Evolutionary conservation across 2,329 filamentous ascomycete species (phyloP).

Genomic region (Sporothrix mexicana): DNA sequence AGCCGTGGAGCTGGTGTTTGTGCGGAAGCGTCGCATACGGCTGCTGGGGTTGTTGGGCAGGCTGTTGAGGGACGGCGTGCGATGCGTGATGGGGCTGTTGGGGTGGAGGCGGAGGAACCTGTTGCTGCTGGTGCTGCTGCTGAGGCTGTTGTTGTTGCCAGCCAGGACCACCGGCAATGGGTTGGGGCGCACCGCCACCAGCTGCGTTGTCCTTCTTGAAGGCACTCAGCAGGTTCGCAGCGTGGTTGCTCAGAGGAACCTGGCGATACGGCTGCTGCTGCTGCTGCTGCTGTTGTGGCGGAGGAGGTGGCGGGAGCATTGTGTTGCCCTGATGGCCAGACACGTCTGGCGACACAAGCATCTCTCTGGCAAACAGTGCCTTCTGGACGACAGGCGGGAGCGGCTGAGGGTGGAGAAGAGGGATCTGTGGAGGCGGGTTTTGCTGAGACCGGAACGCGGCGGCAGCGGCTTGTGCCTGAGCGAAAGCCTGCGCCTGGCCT

Average conservation of each 20-base stretch:
- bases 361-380: constrained; percentile 55
- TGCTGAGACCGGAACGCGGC: constrained; percentile 12
- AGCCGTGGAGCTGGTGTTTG: constrained; percentile 5
- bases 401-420: constrained; percentile 56
- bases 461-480: constrained; percentile 13
- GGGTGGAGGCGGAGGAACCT: background rate
- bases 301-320: constrained; percentile 35
- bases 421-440: constrained; percentile 39
- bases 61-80: constrained; percentile 54
- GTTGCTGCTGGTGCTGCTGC: constrained; percentile 1
- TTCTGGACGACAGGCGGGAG: constrained; percentile 63
- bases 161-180: background rate
- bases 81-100: constrained; percentile 34
- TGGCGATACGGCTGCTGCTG: constrained; percentile 35
- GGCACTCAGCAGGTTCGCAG: constrained; percentile 49
- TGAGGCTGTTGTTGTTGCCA: constrained; percentile 27
- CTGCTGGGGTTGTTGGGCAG: constrained; percentile 15
- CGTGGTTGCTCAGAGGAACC: constrained; percentile 44
- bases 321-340: constrained; percentile 31
- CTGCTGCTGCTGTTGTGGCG: constrained; percentile 32
- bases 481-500: constrained; percentile 14
- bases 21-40: background rate
- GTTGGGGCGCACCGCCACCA: background rate
- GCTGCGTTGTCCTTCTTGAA: constrained; percentile 45
- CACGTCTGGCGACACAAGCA: constrained; percentile 47